Conservation (phyloP, 2,329 filamentous ascomycete species). For the Ascochyta fabae region DNA sequence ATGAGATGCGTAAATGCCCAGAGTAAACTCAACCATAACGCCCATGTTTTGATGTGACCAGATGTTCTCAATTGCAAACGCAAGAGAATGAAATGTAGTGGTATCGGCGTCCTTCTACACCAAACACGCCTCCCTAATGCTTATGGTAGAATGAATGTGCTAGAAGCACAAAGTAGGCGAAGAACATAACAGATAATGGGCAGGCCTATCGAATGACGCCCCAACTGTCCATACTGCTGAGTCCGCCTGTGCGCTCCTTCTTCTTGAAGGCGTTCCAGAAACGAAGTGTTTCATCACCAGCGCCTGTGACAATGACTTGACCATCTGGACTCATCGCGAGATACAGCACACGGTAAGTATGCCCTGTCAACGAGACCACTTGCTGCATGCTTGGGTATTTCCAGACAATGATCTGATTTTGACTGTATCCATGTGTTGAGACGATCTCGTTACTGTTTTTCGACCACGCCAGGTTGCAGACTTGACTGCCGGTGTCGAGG, state of each 20-base stretch:
- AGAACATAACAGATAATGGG: not conserved
- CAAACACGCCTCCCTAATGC: conserved; percentile 14
- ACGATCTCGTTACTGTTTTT: conserved; percentile 98
- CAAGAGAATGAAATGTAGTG: conserved; percentile 17
- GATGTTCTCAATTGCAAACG: conserved; percentile 12
- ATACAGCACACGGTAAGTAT: conserved; percentile 96
- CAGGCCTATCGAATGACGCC: conserved; percentile 72
- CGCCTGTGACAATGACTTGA: conserved; percentile 90
- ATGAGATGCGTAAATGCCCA: conserved; percentile 8
- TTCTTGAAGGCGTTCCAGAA: conserved; percentile 98
- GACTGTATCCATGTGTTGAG: conserved; percentile 93
- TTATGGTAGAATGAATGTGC: conserved; percentile 9
- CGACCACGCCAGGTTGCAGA: conserved; percentile 98
- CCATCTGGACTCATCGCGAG: conserved; percentile 97
- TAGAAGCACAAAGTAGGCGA: not conserved
- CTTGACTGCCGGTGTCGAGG: conserved; percentile 95
- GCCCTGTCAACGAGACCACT: conserved; percentile 91
- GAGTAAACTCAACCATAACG: conserved; percentile 4
- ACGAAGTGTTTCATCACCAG: conserved; percentile 91
- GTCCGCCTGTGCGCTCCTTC: conserved; percentile 71
- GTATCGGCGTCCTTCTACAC: conserved; percentile 17
- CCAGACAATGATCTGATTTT: conserved; percentile 99
- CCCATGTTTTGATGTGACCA: conserved; percentile 9
- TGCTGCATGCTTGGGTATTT: conserved; percentile 99
- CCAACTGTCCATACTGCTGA: conserved; percentile 71